These are phyloP conservation scores for Diospyros kaki DNA, from an alignment of 148 eudicot species.

Conservation along the genomic window DNA sequence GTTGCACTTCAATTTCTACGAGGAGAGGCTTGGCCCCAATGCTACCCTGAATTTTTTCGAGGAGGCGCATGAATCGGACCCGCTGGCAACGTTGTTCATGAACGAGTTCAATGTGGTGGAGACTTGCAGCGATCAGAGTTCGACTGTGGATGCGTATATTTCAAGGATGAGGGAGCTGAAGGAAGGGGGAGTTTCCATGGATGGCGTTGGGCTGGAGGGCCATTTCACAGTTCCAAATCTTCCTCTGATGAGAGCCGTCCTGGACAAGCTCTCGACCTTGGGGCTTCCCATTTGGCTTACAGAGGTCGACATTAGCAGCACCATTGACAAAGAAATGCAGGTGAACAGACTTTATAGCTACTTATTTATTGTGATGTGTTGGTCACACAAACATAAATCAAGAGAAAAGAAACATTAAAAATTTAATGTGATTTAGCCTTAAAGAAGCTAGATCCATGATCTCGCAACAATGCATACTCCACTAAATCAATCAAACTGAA, in stretches of 20 bases:
- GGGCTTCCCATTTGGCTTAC: constrained; percentile 88
- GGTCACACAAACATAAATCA: too few relatives aligned
- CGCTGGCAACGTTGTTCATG: constrained; percentile 65
- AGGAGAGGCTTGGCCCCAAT: constrained; percentile 60
- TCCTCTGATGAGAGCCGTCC: constrained; percentile 63
- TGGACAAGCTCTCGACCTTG: constrained; percentile 75
- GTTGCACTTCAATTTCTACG: constrained; percentile 75
- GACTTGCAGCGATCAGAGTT: constrained; percentile 56
- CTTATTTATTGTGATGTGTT: too few relatives aligned
- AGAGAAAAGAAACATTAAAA: background rate
- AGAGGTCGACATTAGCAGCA: constrained; percentile 70
- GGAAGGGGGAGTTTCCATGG: constrained; percentile 60
- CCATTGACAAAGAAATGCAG: constrained; percentile 52
- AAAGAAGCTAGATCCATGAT: too few relatives aligned
- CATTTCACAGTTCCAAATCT: constrained; percentile 71
- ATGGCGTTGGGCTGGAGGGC: constrained; percentile 77
- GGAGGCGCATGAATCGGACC: constrained; percentile 61
- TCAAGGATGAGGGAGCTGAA: constrained; percentile 51
- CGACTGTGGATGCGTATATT: constrained; percentile 66
- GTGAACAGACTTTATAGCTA: constrained; percentile 19
- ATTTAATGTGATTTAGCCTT: too few relatives aligned
- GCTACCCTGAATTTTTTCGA: constrained; percentile 56
- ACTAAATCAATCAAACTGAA: too few relatives aligned
- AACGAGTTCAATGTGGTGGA: constrained; percentile 91
- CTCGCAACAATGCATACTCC: too few relatives aligned